Base-by-base conservation (phyloP, 2,329 filamentous ascomycete species). In the Hirsutella minnesotensis region DNA sequence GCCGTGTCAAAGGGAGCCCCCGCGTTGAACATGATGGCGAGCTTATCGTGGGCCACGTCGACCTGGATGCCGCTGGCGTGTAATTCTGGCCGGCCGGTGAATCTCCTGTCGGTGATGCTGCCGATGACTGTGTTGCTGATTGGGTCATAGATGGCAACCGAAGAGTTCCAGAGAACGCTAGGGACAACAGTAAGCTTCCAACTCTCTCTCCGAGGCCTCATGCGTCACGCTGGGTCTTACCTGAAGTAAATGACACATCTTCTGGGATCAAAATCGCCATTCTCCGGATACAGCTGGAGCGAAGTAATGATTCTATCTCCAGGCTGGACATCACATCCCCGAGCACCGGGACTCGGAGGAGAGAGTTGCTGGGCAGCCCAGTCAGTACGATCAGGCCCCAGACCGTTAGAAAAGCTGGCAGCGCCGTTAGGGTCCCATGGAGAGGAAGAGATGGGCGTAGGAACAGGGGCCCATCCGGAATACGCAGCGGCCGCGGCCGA, bases 1-100 rank as follows among this genome's bases (percentile, higher is more conserved):
- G 2, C 9, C 13, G 31, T 41, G 15, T 57, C 55, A 43, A 59
- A 64, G 13, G 62, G 53, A 4, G 50, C 37, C 3, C 55, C 61
- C 2, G 61, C 51, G 43, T 66, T 58, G 8, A 61, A 49, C 29
- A 64, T 54, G 42, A 65, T 55, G 3, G 61, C 22, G 3, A 41
- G 33, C 7, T 29, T 12, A 9, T 29, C 48, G 27, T 56, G 53
- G 33, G 56, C 51, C 0, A 50, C 49, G 29, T 65, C 62, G 40
- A 59, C 53, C 19, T 56, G 55, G 4, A 64, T 55, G 27, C 60
- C 62, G 39, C 61, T 60, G 10, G 59, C 38, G 18, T 44, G 42
- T 4, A 40, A 31, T 3, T 34, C 21, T 1, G 31, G 29, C 10
- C 37, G 21, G 10, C 53, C 49, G 10, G 58, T 60, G 31, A 65